Conservation (phyloP, 306 rosid genomes). For the Fragaria vesca region DNA sequence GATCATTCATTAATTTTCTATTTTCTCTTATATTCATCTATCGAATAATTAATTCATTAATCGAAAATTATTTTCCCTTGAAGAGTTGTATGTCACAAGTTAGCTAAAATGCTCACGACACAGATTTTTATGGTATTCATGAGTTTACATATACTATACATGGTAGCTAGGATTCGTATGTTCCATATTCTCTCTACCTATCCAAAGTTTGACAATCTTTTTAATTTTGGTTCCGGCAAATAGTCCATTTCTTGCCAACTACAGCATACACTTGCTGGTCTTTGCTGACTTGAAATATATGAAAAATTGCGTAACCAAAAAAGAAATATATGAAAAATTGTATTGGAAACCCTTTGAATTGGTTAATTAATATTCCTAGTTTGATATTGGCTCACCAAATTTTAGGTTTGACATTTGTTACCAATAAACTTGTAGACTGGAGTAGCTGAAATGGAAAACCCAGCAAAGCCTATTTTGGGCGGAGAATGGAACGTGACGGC, state of each 20-base stretch:
- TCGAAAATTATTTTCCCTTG: not conserved
- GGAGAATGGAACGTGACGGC: not conserved
- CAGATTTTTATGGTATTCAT: too few species aligned
- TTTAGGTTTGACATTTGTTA: conserved; percentile 12
- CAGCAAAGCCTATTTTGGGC: not conserved
- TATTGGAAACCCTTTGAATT: not conserved
- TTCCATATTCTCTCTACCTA: not conserved
- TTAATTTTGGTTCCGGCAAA: not conserved
- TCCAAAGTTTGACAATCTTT: not conserved
- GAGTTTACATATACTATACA: not conserved
- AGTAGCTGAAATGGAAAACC: not conserved
- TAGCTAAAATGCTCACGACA: too few species aligned
- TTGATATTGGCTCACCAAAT: not conserved
- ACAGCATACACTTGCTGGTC: not conserved
- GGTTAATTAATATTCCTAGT: not conserved
- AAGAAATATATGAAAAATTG: not conserved
- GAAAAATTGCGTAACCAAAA: not conserved
- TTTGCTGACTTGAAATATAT: not conserved
- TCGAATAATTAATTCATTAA: not conserved
- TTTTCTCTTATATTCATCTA: not conserved
- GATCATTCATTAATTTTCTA: not conserved
- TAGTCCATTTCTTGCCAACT: not conserved
- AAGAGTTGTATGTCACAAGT: not conserved
- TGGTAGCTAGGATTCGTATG: not conserved
- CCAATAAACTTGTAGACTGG: not conserved